Evolutionary conservation across 495 filamentous ascomycete genomes (phyloP).

Genomic region (Daldinia concentrica): DNA sequence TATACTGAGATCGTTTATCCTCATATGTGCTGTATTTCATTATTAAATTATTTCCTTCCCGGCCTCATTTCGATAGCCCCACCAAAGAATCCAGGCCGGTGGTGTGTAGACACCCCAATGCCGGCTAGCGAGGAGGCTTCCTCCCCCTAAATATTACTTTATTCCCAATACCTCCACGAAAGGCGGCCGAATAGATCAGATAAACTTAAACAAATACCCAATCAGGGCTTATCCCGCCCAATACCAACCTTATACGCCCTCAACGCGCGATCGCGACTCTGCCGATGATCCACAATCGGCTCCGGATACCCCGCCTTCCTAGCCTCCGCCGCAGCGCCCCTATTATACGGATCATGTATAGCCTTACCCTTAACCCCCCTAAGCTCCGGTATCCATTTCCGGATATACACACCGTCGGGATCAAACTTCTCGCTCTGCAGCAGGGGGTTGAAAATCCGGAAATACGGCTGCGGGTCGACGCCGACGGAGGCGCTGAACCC

Average conservation of each 20-base stretch:
- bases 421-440: conserved; percentile 90
- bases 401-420: conserved; percentile 71
- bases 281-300: conserved; percentile 78
- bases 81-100: too few species aligned
- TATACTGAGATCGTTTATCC: background rate
- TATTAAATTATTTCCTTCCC: too few species aligned
- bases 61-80: too few species aligned
- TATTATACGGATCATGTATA: conserved; percentile 81
- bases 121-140: background rate
- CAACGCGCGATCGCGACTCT: conserved; percentile 70
- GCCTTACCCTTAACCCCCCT: conserved; percentile 65
- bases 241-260: conserved; percentile 76
- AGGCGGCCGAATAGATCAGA: background rate
- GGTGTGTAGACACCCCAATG: too few species aligned
- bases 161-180: too few species aligned
- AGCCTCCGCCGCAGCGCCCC: conserved; percentile 66
- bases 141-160: background rate
- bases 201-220: background rate
- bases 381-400: conserved; percentile 77
- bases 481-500: conserved; percentile 83
- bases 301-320: conserved; percentile 76
- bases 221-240: conserved; percentile 45
- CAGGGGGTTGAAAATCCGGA: conserved; percentile 88
- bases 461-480: conserved; percentile 92
- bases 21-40: too few species aligned